Evolutionary conservation across 768 basidiomycete species (phyloP).

Genomic region (Candolleomyces eurysporus): DNA sequence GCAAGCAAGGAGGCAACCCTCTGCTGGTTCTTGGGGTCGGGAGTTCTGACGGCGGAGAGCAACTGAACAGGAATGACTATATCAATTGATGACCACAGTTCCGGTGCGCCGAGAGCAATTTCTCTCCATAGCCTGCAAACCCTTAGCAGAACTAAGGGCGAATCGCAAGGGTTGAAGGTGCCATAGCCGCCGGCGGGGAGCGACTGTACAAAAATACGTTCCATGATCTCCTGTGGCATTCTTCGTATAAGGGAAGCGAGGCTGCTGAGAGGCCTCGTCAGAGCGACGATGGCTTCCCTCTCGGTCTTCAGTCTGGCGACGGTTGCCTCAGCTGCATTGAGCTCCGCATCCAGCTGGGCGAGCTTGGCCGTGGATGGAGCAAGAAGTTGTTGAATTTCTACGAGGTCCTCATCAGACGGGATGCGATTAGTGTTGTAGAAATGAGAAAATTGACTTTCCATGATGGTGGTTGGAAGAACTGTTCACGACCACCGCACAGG

Average conservation of each 20-base stretch:
- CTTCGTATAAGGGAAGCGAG: background rate
- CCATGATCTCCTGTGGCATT: background rate
- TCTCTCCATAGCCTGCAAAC: background rate
- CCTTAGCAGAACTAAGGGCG: background rate
- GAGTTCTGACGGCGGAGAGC: background rate
- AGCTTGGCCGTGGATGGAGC: background rate
- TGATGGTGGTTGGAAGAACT: too few species aligned
- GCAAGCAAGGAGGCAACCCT: background rate
- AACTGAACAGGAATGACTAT: background rate
- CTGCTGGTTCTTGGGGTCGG: background rate
- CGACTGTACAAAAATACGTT: background rate
- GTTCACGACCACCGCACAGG: too few species aligned
- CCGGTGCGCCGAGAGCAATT: conserved; percentile 6
- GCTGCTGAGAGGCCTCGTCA: background rate
- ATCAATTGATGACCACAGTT: conserved; percentile 14
- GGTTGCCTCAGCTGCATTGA: background rate
- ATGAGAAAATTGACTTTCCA: too few species aligned
- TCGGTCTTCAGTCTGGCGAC: background rate
- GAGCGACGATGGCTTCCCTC: background rate
- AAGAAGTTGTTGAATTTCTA: background rate
- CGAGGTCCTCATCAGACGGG: background rate
- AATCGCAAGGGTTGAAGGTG: background rate
- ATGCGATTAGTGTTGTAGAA: too few species aligned
- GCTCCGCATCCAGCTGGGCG: background rate
- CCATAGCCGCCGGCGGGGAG: background rate